Evolutionary conservation across 257 asterid species (phyloP).

Genomic region (Solanum virginianum): DNA sequence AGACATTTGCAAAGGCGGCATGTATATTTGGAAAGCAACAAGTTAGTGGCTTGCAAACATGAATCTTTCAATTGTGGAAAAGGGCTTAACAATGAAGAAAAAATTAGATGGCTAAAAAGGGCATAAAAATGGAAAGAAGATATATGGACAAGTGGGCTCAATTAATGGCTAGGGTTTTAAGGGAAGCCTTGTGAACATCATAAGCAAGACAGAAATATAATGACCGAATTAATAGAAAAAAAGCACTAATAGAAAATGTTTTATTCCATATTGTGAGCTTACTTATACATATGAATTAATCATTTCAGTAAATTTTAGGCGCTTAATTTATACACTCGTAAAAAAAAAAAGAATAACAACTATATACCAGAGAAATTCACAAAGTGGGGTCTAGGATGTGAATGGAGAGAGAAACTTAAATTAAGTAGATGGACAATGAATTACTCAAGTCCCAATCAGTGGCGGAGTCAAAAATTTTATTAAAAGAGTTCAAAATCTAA

Average conservation of each 20-base stretch:
- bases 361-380: too few species aligned
- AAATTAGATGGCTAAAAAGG: background rate
- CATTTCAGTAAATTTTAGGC: too few species aligned
- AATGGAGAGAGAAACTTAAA: too few species aligned
- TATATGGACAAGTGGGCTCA: background rate
- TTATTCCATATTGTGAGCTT: background rate
- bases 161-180: slow-evolving; percentile 11
- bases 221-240: background rate
- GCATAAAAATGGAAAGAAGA: background rate
- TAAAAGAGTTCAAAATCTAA: too few species aligned
- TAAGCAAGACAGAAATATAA: background rate
- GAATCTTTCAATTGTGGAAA: slow-evolving; percentile 7
- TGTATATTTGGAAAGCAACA: slow-evolving; percentile 28
- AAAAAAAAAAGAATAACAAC: too few species aligned
- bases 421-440: too few species aligned
- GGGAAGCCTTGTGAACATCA: background rate
- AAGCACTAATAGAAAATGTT: background rate
- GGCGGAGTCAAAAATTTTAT: too few species aligned
- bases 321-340: too few species aligned
- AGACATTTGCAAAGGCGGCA: slow-evolving; percentile 30
- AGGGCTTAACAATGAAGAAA: slow-evolving; percentile 10
- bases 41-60: background rate
- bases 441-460: too few species aligned
- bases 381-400: too few species aligned
- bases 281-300: background rate